Evolutionary conservation across 176 grass and related monocot genomes (phyloP).

Genomic region (Typha latifolia): DNA sequence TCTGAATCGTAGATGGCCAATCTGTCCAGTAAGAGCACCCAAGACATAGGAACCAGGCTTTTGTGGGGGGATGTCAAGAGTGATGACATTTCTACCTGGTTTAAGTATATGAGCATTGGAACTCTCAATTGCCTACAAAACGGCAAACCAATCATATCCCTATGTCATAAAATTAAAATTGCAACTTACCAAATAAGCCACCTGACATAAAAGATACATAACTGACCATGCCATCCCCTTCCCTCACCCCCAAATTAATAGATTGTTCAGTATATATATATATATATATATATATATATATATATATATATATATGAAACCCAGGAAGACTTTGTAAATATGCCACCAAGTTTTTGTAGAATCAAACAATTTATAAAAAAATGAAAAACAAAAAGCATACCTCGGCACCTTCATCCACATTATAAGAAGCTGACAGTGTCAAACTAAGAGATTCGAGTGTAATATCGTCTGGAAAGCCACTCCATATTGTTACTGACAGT

Average conservation of each 20-base stretch:
- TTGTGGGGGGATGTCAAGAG: slow-evolving; percentile 77
- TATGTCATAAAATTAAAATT: not conserved
- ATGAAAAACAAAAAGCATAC: slow-evolving; percentile 36
- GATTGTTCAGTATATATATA: too few relatives aligned
- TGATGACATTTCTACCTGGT: slow-evolving; percentile 79
- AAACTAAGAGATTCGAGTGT: slow-evolving; percentile 79
- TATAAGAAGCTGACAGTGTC: slow-evolving; percentile 64
- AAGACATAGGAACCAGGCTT: slow-evolving; percentile 95
- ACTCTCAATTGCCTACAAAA: slow-evolving; percentile 78
- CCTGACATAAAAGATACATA: too few relatives aligned
- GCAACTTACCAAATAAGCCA: too few relatives aligned
- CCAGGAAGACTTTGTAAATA: not conserved
- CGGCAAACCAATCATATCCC: not conserved
- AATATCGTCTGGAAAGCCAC: slow-evolving; percentile 85
- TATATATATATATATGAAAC: too few relatives aligned
- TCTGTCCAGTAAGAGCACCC: slow-evolving; percentile 93
- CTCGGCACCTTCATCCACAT: slow-evolving; percentile 84
- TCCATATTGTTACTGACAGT: slow-evolving; percentile 79
- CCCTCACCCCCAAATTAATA: too few relatives aligned
- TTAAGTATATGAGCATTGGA: slow-evolving; percentile 50
- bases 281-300: too few relatives aligned
- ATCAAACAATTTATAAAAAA: slow-evolving; percentile 4
- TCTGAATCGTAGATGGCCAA: slow-evolving; percentile 90
- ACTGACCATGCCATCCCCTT: too few relatives aligned
- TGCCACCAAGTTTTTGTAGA: not conserved